Conservation (phyloP, 805 yeast genomes). For the Millerago galiae region DNA sequence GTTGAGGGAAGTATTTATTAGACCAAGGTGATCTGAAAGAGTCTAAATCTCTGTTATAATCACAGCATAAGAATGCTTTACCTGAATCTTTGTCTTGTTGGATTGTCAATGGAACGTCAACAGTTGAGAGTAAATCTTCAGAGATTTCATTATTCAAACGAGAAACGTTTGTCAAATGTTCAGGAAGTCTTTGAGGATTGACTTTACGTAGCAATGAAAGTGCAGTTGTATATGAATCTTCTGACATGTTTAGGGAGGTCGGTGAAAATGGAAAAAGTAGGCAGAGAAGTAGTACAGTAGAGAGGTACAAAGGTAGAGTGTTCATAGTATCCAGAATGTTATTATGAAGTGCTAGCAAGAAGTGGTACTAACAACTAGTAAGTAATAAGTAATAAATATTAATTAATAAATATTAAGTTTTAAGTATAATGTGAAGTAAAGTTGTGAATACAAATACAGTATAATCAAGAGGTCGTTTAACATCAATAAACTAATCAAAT, state of each 20-base stretch:
- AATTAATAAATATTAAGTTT: no score
- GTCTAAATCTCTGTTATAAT: slow-evolving; percentile 93
- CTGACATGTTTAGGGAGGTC: slow-evolving; percentile 15
- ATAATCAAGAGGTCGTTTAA: no score
- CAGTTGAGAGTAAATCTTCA: slow-evolving; percentile 78
- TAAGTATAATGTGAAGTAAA: no score
- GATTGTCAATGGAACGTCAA: slow-evolving; percentile 74
- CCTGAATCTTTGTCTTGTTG: slow-evolving; percentile 31
- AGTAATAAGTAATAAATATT: no score
- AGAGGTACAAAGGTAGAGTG: no score
- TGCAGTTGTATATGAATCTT: slow-evolving; percentile 67
- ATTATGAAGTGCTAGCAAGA: no score
- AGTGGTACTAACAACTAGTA: no score
- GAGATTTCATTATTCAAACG: slow-evolving; percentile 59
- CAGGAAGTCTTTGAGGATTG: slow-evolving; percentile 54
- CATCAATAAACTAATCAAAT: no score
- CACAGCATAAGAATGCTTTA: slow-evolving; percentile 77
- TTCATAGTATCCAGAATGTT: no score
- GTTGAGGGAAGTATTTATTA: slow-evolving; percentile 57
- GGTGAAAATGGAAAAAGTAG: no score
- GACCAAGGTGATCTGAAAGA: slow-evolving; percentile 89
- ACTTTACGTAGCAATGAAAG: slow-evolving; percentile 71
- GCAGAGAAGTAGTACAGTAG: no score
- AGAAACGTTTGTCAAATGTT: slow-evolving; percentile 35
- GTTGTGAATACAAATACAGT: no score